Conservation (phyloP, 305 asterid species). For the Fraxinus greggii region DNA sequence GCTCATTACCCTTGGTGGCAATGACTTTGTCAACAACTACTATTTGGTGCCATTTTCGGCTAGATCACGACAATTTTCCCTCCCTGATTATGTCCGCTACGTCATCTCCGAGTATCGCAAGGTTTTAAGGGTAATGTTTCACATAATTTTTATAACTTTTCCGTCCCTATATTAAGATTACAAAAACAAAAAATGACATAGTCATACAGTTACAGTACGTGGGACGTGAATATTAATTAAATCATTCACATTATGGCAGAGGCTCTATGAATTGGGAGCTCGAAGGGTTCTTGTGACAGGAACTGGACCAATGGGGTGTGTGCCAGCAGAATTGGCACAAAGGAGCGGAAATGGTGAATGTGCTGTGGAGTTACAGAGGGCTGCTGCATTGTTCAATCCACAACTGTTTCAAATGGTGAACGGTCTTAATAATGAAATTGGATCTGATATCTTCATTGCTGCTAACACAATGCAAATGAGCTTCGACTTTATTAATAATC, state of each 20-base stretch:
- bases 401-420: conserved; percentile 47
- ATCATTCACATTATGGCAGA: conserved; percentile 30
- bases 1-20: conserved; percentile 71
- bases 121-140: conserved; percentile 38
- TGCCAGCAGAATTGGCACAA: conserved; percentile 68
- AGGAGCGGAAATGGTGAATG: conserved; percentile 60
- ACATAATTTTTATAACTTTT: not conserved
- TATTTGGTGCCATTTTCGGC: conserved; percentile 65
- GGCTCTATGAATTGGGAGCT: conserved; percentile 58
- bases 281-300: conserved; percentile 70
- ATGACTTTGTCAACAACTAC: conserved; percentile 75
- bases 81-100: conserved; percentile 54
- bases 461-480: conserved; percentile 54
- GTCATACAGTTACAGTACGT: not conserved
- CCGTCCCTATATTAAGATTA: not conserved
- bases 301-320: conserved; percentile 75
- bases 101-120: conserved; percentile 64
- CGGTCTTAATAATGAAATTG: conserved; percentile 49
- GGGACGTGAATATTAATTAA: not conserved
- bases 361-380: conserved; percentile 50
- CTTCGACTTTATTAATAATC: conserved; percentile 51
- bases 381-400: conserved; percentile 57
- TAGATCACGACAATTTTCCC: conserved; percentile 61
- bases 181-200: not conserved
- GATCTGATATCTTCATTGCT: conserved; percentile 49